Conservation (phyloP, 2,329 filamentous ascomycete species). For the Fusarium acutatum region DNA sequence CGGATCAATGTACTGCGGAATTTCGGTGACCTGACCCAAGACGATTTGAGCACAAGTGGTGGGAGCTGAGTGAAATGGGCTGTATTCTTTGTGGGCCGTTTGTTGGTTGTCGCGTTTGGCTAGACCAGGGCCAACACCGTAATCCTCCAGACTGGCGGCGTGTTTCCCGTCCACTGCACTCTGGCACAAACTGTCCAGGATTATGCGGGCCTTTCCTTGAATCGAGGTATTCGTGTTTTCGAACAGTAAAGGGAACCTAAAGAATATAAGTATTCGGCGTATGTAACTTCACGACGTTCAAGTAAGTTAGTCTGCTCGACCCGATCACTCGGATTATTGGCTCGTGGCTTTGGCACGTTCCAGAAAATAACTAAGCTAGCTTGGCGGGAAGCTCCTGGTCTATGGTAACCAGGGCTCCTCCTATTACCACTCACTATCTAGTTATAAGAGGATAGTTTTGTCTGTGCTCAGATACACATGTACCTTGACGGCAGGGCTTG, state of each 20-base stretch:
- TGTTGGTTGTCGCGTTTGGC: constrained; percentile 28
- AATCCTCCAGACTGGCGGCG: constrained; percentile 16
- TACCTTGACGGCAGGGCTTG: neutral
- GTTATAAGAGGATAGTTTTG: constrained; percentile 6
- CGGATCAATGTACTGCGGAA: neutral
- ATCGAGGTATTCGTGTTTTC: neutral
- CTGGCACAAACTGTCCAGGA: neutral
- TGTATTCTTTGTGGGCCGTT: constrained; percentile 23
- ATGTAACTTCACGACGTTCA: neutral
- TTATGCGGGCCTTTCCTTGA: neutral
- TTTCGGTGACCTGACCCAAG: neutral
- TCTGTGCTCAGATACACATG: constrained; percentile 2
- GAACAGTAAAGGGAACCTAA: neutral
- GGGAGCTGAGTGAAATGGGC: neutral
- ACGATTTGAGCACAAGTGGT: neutral
- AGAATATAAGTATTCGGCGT: neutral
- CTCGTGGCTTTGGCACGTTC: constrained; percentile 16
- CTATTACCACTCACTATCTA: constrained; percentile 16
- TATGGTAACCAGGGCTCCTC: constrained; percentile 13
- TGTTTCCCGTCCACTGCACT: constrained; percentile 29
- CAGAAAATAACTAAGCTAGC: constrained; percentile 2
- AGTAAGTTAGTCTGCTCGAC: neutral
- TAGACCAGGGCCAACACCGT: constrained; percentile 19
- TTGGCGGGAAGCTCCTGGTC: constrained; percentile 19
- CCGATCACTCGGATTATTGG: neutral